phyloP scores from a whole-genome alignment of 2,329 filamentous ascomycete genomes.

The Dothideomycetidae sp. region DNA sequence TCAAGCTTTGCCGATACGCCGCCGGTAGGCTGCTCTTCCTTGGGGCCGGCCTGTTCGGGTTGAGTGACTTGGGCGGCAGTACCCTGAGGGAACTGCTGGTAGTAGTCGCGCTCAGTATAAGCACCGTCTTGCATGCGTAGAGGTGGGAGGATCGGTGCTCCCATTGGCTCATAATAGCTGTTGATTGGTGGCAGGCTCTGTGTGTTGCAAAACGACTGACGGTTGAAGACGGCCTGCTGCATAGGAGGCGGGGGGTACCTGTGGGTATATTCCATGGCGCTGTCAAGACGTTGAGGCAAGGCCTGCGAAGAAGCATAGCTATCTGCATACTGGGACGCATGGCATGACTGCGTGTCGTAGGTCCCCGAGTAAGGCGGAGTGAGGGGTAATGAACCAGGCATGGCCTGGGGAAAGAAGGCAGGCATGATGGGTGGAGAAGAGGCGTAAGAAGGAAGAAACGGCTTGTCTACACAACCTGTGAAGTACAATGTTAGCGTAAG shows the following conservation, averaged over 20 bases:
- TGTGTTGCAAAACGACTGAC: slow-evolving; percentile 15
- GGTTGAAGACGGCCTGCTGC: slow-evolving; percentile 11
- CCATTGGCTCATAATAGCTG: slow-evolving; percentile 31
- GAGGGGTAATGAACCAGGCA: slow-evolving; percentile 30
- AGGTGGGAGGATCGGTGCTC: slow-evolving; percentile 33
- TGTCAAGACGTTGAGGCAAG: slow-evolving; percentile 28
- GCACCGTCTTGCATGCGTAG: slow-evolving; percentile 29
- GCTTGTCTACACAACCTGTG: slow-evolving; percentile 22
- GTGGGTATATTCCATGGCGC: slow-evolving; percentile 31
- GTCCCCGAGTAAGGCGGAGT: slow-evolving; percentile 36
- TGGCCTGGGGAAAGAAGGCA: slow-evolving; percentile 34
- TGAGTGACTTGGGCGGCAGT: slow-evolving; percentile 25
- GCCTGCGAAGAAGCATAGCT: slow-evolving; percentile 28
- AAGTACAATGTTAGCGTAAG: slow-evolving; percentile 3
- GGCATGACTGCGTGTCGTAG: slow-evolving; percentile 28
- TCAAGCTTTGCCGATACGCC: slow-evolving; percentile 89
- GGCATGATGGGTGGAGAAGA: slow-evolving; percentile 32
- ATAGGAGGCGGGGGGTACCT: slow-evolving; percentile 11
- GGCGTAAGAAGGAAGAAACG: slow-evolving; percentile 31
- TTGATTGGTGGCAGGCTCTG: slow-evolving; percentile 22
- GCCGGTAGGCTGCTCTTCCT: slow-evolving; percentile 57
- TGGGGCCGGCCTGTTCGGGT: slow-evolving; percentile 27
- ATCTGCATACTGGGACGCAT: slow-evolving; percentile 32
- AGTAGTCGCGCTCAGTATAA: slow-evolving; percentile 26
- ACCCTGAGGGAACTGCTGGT: slow-evolving; percentile 25